phyloP scores from a whole-genome alignment of 768 basidiomycete species.

The Suillus subalutaceus region DNA sequence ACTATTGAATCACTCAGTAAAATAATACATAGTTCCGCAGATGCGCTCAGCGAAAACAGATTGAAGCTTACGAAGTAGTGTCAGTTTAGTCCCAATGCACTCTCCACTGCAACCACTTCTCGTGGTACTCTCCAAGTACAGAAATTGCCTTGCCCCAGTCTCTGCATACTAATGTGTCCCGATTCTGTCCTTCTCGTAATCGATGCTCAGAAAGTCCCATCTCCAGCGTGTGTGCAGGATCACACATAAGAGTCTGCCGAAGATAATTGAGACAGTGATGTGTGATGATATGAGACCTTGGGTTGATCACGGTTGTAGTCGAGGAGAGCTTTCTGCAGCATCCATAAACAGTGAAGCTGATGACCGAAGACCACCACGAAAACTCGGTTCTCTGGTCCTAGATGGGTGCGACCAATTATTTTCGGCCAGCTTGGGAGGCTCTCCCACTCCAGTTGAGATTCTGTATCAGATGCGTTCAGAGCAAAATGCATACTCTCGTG shows the following conservation, averaged over 20 bases:
- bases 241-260: constrained; percentile 38
- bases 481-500: constrained; percentile 7
- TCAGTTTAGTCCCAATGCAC: background rate
- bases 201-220: constrained; percentile 33
- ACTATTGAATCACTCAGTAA: too few relatives aligned
- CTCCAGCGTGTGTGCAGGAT: constrained; percentile 25
- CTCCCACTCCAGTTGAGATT: background rate
- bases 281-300: constrained; percentile 19
- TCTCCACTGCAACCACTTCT: background rate
- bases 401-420: background rate
- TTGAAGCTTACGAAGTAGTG: background rate
- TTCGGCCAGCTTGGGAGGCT: background rate
- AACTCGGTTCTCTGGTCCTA: background rate
- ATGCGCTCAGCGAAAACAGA: background rate
- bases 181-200: constrained; percentile 26
- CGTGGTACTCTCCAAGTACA: constrained; percentile 14
- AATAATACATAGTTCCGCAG: background rate
- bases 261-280: constrained; percentile 43
- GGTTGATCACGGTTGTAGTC: background rate
- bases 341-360: background rate
- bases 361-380: background rate
- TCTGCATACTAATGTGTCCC: constrained; percentile 23
- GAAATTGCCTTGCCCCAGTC: constrained; percentile 27
- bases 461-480: background rate
- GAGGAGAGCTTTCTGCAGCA: background rate